phyloP scores from a whole-genome alignment of 176 grass and related monocot genomes.

The Olyra latifolia region DNA sequence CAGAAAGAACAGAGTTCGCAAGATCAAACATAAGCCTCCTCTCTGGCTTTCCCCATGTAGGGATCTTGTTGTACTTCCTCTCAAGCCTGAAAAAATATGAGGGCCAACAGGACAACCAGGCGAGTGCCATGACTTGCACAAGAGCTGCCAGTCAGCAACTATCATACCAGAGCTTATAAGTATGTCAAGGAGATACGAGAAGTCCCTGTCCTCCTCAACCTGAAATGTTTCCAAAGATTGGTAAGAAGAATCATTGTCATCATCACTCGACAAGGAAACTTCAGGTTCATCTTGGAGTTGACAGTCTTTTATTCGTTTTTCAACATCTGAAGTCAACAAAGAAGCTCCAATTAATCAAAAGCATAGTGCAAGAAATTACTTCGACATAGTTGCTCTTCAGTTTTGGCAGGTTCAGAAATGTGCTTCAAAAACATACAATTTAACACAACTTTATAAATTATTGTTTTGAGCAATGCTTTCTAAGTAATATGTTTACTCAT shows the following conservation, averaged over 20 bases:
- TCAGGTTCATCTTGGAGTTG: slow-evolving; percentile 45
- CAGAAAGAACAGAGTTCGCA: slow-evolving; percentile 57
- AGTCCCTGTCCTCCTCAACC: slow-evolving; percentile 66
- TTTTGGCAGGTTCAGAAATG: neutral
- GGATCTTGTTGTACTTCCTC: slow-evolving; percentile 56
- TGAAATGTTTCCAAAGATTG: slow-evolving; percentile 52
- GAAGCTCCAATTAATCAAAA: slow-evolving; percentile 20
- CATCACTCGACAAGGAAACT: slow-evolving; percentile 38
- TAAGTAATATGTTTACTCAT: neutral
- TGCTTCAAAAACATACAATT: neutral
- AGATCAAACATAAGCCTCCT: slow-evolving; percentile 69
- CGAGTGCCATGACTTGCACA: slow-evolving; percentile 53
- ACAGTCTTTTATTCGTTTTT: slow-evolving; percentile 10
- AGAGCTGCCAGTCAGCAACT: slow-evolving; percentile 38
- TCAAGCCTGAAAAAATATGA: slow-evolving; percentile 66
- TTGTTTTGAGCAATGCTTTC: neutral
- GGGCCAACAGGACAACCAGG: slow-evolving; percentile 41
- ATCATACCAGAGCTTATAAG: slow-evolving; percentile 56
- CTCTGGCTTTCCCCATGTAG: slow-evolving; percentile 55
- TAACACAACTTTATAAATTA: neutral
- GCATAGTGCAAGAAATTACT: neutral
- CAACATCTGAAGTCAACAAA: slow-evolving; percentile 26
- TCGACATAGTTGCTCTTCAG: neutral
- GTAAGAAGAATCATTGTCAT: slow-evolving; percentile 36
- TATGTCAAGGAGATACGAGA: slow-evolving; percentile 72